These are phyloP conservation scores for Helenozyma baotianmanensis DNA, from an alignment of 805 yeast species.

Conservation along the genomic window DNA sequence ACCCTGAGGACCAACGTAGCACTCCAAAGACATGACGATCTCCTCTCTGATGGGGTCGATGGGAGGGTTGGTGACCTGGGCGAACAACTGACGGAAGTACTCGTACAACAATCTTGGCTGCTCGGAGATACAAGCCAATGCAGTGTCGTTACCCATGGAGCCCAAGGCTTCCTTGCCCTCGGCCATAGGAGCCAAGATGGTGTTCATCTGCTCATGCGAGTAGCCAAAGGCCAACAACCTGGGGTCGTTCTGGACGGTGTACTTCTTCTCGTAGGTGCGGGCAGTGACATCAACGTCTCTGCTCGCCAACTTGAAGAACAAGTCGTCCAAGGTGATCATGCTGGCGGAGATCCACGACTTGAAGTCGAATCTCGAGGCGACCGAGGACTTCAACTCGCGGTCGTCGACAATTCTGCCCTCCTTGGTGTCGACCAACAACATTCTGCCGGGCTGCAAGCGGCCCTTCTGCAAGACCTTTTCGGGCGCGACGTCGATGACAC, in stretches of 20 bases:
- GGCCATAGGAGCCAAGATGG: constrained; percentile 92
- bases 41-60: constrained; percentile 97
- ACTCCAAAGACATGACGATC: constrained; percentile 94
- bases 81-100: constrained; percentile 92
- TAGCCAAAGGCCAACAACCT: constrained; percentile 84
- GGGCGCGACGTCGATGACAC: constrained; percentile 87
- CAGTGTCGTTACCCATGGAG: constrained; percentile 97
- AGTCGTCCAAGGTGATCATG: constrained; percentile 77
- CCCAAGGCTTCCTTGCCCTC: constrained; percentile 94
- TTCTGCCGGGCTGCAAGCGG: constrained; percentile 91
- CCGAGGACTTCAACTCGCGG: constrained; percentile 74
- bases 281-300: constrained; percentile 24
- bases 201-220: constrained; percentile 85
- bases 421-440: constrained; percentile 91
- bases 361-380: constrained; percentile 83
- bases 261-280: constrained; percentile 10
- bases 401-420: constrained; percentile 93
- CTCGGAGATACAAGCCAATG: constrained; percentile 89
- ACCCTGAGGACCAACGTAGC: constrained; percentile 98
- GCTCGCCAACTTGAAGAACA: constrained; percentile 53
- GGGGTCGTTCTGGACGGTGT: constrained; percentile 72
- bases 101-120: constrained; percentile 90
- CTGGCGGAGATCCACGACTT: constrained; percentile 89
- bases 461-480: constrained; percentile 84
- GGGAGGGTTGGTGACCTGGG: constrained; percentile 98